Evolutionary conservation across 2,329 filamentous ascomycete genomes (phyloP).

Genomic region (Ophiocordyceps camponoti-floridani): DNA sequence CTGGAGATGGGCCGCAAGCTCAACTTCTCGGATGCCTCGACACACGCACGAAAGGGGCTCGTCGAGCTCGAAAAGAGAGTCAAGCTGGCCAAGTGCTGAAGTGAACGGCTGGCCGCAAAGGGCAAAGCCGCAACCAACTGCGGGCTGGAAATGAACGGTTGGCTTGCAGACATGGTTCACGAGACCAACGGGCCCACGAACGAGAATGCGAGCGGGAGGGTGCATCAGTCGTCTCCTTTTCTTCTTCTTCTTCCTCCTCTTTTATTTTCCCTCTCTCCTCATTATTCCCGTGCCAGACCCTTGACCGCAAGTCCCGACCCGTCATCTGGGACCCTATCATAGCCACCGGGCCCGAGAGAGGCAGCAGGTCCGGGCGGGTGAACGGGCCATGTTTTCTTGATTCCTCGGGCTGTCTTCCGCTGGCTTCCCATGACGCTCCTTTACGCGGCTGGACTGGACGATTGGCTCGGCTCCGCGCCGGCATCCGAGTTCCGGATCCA

Average conservation of each 20-base stretch:
- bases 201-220: background rate
- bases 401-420: no score
- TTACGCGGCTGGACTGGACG: no score
- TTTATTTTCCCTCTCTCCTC: background rate
- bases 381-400: no score
- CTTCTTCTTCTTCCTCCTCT: background rate
- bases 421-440: no score
- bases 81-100: background rate
- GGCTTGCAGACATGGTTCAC: background rate
- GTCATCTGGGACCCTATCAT: no score
- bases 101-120: background rate
- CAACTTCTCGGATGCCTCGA: conserved; percentile 30
- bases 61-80: conserved; percentile 9
- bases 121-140: background rate
- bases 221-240: background rate
- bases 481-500: no score
- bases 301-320: no score
- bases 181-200: background rate
- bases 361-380: no score
- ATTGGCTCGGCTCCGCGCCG: no score
- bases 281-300: background rate
- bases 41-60: conserved; percentile 34
- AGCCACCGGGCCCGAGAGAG: no score
- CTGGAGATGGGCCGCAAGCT: conserved; percentile 39
- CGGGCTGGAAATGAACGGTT: background rate